phyloP scores from a whole-genome alignment of 2,329 filamentous ascomycete genomes.

The Tolypocladium cylindrosporum region DNA sequence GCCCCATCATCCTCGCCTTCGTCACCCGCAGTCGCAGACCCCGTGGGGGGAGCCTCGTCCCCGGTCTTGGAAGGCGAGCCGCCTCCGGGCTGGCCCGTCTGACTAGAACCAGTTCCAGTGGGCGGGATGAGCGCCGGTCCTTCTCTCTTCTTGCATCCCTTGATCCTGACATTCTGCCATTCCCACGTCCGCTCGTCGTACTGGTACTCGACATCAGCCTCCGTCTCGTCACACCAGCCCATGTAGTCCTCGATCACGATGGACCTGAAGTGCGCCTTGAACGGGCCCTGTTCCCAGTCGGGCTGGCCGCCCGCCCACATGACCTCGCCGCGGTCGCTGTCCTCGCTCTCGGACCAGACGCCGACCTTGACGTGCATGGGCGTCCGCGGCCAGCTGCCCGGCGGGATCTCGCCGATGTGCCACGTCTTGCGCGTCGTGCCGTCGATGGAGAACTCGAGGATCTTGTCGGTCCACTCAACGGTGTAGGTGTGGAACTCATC shows the following conservation, averaged over 20 bases:
- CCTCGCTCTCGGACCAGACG: constrained; percentile 41
- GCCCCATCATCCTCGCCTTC: constrained; percentile 4
- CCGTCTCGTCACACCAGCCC: constrained; percentile 14
- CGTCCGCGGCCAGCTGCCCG: constrained; percentile 53
- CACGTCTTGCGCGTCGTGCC: constrained; percentile 22
- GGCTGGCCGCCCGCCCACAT: constrained; percentile 55
- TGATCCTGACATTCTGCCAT: constrained; percentile 19
- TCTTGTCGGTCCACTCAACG: constrained; percentile 54
- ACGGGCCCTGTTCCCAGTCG: constrained; percentile 17
- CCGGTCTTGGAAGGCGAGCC: background rate
- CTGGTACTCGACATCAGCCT: constrained; percentile 14
- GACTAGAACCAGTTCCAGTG: background rate
- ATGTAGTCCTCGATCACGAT: constrained; percentile 19
- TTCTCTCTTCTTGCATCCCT: constrained; percentile 12
- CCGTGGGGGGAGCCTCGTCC: constrained; percentile 1
- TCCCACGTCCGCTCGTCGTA: constrained; percentile 15
- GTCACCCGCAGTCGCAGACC: background rate
- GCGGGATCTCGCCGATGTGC: constrained; percentile 33
- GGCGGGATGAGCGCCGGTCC: background rate
- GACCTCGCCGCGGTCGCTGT: constrained; percentile 46
- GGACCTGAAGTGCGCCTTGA: constrained; percentile 13
- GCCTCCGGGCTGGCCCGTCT: background rate
- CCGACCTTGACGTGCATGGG: constrained; percentile 58
- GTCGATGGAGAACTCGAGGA: constrained; percentile 51
- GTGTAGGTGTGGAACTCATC: constrained; percentile 51